Evolutionary conservation across 495 filamentous ascomycete genomes (phyloP).

Genomic region (Alectoria sarmentosa): DNA sequence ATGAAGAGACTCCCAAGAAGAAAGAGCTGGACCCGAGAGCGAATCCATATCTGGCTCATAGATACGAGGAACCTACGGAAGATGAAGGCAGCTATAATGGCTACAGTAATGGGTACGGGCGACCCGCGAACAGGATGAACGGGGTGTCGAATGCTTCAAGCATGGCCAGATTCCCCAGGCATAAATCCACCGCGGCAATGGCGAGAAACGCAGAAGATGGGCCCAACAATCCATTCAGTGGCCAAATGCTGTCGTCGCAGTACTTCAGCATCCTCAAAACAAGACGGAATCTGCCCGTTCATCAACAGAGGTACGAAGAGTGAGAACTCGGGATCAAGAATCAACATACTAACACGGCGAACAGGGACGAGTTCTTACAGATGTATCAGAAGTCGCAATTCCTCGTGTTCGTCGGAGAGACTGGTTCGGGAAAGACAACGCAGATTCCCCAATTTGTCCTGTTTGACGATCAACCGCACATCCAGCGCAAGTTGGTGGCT

Average conservation of each 20-base stretch:
- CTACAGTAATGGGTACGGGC: conserved; percentile 38
- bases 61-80: conserved; percentile 49
- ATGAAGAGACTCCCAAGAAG: conserved; percentile 26
- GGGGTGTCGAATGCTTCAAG: conserved; percentile 37
- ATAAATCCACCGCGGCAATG: conserved; percentile 71
- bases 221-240: conserved; percentile 79
- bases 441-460: conserved; percentile 98
- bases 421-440: conserved; percentile 97
- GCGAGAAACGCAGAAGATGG: conserved; percentile 72
- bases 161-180: conserved; percentile 62
- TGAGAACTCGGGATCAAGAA: not conserved
- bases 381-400: conserved; percentile 91
- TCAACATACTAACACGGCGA: conserved; percentile 16
- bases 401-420: conserved; percentile 97
- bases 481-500: conserved; percentile 78
- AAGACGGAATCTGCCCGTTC: conserved; percentile 80
- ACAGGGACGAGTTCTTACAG: conserved; percentile 86
- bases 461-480: conserved; percentile 90
- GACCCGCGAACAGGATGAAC: conserved; percentile 19
- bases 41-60: conserved; percentile 91
- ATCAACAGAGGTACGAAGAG: conserved; percentile 66
- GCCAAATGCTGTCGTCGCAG: conserved; percentile 61
- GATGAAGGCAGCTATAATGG: conserved; percentile 25
- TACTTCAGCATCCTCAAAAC: conserved; percentile 85
- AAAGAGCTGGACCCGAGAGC: conserved; percentile 45